Evolutionary conservation across 371 early-diverging fungal genomes (phyloP).

Genomic region (Syncephalis fuscata): DNA sequence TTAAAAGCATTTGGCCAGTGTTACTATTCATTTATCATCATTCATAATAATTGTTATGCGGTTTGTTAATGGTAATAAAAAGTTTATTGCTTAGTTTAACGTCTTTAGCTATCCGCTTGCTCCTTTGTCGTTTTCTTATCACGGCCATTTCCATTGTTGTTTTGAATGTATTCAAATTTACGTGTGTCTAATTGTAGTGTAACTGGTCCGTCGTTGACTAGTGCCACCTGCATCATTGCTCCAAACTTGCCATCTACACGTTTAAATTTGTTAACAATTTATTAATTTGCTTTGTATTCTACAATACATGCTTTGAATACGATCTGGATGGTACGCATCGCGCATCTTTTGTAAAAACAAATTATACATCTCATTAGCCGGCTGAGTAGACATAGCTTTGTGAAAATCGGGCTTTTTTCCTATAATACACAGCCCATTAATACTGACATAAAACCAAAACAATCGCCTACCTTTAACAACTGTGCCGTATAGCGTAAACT

Average conservation of each 20-base stretch:
- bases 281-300: neutral
- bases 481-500: slow-evolving; percentile 69
- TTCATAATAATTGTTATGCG: no score
- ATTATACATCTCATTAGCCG: slow-evolving; percentile 50
- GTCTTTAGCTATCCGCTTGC: no score
- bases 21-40: no score
- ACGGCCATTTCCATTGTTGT: neutral
- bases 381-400: slow-evolving; percentile 52
- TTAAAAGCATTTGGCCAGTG: no score
- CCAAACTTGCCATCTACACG: slow-evolving; percentile 55
- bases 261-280: no score
- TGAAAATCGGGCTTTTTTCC: slow-evolving; percentile 84
- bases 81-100: no score
- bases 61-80: no score
- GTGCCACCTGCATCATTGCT: slow-evolving; percentile 72
- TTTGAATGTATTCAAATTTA: slow-evolving; percentile 19
- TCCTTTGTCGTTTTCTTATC: neutral
- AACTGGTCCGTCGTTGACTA: slow-evolving; percentile 79
- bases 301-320: slow-evolving; percentile 39
- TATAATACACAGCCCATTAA: slow-evolving; percentile 3
- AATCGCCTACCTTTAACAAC: slow-evolving; percentile 38
- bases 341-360: slow-evolving; percentile 49
- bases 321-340: slow-evolving; percentile 33
- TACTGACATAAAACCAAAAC: neutral
- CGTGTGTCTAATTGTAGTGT: slow-evolving; percentile 58